Evolutionary conservation across 148 eudicot species (phyloP).

Genomic region (Rhododendron kiyosumense): DNA sequence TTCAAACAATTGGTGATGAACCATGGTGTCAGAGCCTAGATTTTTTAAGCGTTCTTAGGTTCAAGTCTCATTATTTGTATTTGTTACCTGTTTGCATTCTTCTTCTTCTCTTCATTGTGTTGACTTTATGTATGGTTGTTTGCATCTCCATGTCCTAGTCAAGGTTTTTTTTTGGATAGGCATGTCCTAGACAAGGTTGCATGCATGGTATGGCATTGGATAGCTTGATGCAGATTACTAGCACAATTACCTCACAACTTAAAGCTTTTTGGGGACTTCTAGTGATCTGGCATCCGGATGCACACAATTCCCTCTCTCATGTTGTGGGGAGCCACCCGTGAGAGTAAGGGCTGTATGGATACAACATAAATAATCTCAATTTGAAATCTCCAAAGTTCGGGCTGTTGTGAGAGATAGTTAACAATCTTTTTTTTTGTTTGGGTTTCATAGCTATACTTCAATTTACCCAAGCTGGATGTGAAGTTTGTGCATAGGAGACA

Average conservation of each 20-base stretch:
- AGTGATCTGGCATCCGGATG: background rate
- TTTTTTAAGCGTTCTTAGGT: background rate
- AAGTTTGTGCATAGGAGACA: constrained; percentile 59
- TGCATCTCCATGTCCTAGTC: background rate
- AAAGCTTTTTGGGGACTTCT: background rate
- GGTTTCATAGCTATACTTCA: constrained; percentile 50
- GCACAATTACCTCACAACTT: background rate
- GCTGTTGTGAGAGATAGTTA: background rate
- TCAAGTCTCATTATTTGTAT: background rate
- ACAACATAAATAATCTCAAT: background rate
- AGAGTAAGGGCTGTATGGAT: background rate
- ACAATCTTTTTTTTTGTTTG: background rate
- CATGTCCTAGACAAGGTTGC: background rate
- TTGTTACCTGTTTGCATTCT: background rate
- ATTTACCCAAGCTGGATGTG: constrained; percentile 66
- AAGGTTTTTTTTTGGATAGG: too few species aligned
- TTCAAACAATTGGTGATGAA: background rate
- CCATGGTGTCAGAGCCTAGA: background rate
- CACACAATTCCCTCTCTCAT: background rate
- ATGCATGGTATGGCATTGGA: background rate
- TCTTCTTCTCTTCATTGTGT: background rate
- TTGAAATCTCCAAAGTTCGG: background rate
- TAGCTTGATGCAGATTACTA: background rate
- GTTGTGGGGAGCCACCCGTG: background rate
- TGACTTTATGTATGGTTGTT: background rate